Evolutionary conservation across 164 flowering plant genomes (phyloP).

Genomic region (Vitis amurensis): DNA sequence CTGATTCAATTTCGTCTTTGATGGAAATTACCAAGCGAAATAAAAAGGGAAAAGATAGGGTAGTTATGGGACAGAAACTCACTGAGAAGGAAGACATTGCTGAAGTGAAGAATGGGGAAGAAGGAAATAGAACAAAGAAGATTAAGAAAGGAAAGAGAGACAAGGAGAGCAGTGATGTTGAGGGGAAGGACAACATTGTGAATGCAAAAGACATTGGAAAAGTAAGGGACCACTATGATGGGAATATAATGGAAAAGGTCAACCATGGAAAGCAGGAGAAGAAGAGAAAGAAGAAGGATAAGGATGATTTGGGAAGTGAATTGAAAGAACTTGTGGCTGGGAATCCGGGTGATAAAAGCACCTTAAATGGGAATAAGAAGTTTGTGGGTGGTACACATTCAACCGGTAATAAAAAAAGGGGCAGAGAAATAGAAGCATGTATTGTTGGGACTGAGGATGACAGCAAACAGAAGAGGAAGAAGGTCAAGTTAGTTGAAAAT

Average conservation of each 20-base stretch:
- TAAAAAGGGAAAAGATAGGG: not conserved
- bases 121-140: not conserved
- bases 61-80: not conserved
- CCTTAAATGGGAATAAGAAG: no score
- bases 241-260: no score
- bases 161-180: not conserved
- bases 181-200: not conserved
- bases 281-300: not conserved
- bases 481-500: conserved; percentile 1
- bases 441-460: conserved; percentile 1
- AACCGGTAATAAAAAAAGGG: no score
- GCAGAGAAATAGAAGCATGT: not conserved
- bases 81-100: not conserved
- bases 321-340: no score
- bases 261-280: no score
- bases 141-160: conserved; percentile 1
- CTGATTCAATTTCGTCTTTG: not conserved
- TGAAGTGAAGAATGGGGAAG: not conserved
- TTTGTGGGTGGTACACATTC: no score
- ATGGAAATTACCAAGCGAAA: not conserved
- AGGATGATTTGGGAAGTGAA: not conserved
- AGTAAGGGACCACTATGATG: no score
- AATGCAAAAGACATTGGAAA: not conserved
- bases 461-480: conserved; percentile 12
- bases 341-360: no score